Base-by-base conservation (phyloP, 257 asterid species). In the Capsicum baccatum region DNA sequence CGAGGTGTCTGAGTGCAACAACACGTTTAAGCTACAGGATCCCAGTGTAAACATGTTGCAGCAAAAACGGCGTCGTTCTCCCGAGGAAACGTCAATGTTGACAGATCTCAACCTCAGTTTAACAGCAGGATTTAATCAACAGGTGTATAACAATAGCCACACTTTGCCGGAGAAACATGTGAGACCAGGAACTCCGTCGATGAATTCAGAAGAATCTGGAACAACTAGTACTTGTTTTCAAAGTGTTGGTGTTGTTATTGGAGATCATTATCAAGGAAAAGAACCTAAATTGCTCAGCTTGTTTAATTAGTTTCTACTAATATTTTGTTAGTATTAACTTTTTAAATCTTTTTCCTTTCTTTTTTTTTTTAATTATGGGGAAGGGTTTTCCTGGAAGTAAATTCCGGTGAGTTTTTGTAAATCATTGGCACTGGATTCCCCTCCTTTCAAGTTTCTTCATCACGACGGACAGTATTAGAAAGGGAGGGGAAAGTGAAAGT, bases 131-230 rank as follows among this genome's bases (percentile, higher is more conserved):
- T 86, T 87, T 52, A 64, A 67, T 84, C 63, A 44, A 13, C 67
- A 42, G 19, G 58, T 37, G 17, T 35, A 12, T 84, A 83, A 12
- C 78, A 83, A 85, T 66, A 63, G 47, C 9, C 57, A 84, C 83
- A 62, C 83, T 50, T 79, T 42, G 58, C 88, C 89, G 6, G 93
- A 85, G 73, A 91, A 87, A 8, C 56, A 71, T 80, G 86, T 39
- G 44, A 4, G 97, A 58, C 88, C 78, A n/a, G 95, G 90, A 6
- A 93, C 97, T 57, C 97, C 97, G 1, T 92, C 97, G 1, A 90
- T 90, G 97, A 91, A 92, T 82, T 95, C 99, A 0, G 97, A 92
- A 50, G 97, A 91, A 70, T 95, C 99, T 1, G 95, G 83, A 73
- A 93, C 94, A 9, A 94, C 97, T 0, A 26, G 33, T 26, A 86